Evolutionary conservation across 83 land plant species (phyloP).

Genomic region (Picea mariana): DNA sequence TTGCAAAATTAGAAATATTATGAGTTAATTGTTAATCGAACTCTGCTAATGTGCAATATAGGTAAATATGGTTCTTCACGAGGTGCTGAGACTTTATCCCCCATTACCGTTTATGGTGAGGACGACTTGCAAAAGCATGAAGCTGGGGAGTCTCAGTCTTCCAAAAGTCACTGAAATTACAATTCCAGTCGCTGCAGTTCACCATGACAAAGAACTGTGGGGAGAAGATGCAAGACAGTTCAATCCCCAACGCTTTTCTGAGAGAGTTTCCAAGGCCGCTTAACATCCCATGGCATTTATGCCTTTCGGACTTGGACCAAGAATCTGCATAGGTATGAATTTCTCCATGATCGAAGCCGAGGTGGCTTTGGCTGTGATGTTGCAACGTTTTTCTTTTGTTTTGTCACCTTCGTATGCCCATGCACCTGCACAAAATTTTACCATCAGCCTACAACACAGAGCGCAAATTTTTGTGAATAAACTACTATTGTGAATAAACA

Average conservation of each 20-base stretch:
- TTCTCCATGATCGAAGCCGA: constrained; percentile 28
- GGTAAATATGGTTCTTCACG: constrained; percentile 13
- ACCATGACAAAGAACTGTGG: constrained; percentile 24
- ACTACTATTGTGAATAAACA: neutral
- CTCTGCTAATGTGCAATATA: neutral
- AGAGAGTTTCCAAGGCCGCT: constrained; percentile 16
- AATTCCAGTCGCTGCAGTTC: constrained; percentile 11
- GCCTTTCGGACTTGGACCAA: constrained; percentile 25
- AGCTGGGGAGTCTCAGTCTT: constrained; percentile 4
- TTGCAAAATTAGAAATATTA: neutral
- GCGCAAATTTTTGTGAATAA: constrained; percentile 21
- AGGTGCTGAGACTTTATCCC: constrained; percentile 1
- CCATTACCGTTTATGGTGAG: neutral
- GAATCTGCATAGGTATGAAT: constrained; percentile 24
- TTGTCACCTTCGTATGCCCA: constrained; percentile 30
- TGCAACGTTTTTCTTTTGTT: constrained; percentile 18
- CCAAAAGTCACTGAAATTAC: constrained; percentile 18
- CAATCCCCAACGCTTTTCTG: constrained; percentile 23
- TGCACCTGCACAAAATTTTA: constrained; percentile 18
- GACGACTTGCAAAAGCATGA: neutral
- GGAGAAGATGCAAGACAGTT: constrained; percentile 29
- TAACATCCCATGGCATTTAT: constrained; percentile 18
- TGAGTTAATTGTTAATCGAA: neutral
- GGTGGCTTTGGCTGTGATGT: constrained; percentile 22
- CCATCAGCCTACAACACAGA: constrained; percentile 22